Evolutionary conservation across 192 early-diverging fungal species (phyloP).

Genomic region (Coemansia sp.): DNA sequence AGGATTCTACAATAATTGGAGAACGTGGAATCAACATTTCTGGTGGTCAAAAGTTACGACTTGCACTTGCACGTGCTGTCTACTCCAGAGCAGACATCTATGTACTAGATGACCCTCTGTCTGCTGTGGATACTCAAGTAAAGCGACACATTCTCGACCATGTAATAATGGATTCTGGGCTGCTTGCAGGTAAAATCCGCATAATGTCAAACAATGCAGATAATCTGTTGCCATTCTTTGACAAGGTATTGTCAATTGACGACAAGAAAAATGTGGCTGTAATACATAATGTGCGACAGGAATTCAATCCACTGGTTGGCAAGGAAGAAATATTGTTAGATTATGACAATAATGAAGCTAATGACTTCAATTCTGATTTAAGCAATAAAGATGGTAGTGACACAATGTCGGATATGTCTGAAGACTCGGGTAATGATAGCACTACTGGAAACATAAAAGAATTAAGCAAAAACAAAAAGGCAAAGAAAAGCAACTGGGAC

Average conservation of each 20-base stretch:
- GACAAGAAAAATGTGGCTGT: slow-evolving; percentile 52
- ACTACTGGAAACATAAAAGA: no score
- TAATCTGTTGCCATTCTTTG: slow-evolving; percentile 69
- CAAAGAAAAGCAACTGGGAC: no score
- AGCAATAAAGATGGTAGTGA: no score
- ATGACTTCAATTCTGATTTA: neutral
- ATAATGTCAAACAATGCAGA: slow-evolving; percentile 82
- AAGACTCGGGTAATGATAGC: no score
- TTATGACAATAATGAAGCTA: neutral
- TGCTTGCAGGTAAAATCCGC: slow-evolving; percentile 55
- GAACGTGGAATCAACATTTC: slow-evolving; percentile 26
- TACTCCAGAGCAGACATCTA: slow-evolving; percentile 25
- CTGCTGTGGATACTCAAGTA: slow-evolving; percentile 77
- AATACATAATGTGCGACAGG: neutral
- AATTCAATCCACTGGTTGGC: neutral
- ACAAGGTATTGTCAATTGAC: slow-evolving; percentile 70
- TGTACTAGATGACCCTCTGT: slow-evolving; percentile 82
- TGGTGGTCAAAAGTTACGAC: slow-evolving; percentile 17
- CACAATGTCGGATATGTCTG: no score
- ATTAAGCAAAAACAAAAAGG: no score
- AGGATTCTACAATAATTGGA: slow-evolving; percentile 48
- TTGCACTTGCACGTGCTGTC: slow-evolving; percentile 19
- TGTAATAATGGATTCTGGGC: slow-evolving; percentile 16
- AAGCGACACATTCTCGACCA: slow-evolving; percentile 59
- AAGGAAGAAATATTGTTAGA: no score